Evolutionary conservation across 2,329 filamentous ascomycete genomes (phyloP).

Genomic region (Penicillium sp.): DNA sequence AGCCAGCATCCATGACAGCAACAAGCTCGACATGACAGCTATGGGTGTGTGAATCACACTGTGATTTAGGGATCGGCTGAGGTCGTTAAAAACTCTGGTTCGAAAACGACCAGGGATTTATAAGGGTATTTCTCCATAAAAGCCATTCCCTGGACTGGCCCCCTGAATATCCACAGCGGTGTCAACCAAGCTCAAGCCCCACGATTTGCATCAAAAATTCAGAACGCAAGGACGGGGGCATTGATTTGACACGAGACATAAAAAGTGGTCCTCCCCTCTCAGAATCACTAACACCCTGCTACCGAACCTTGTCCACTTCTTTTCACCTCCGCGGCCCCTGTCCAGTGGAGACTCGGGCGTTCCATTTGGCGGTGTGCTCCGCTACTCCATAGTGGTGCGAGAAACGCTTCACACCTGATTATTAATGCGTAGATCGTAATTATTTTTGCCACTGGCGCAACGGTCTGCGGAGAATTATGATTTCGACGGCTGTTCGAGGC

Average conservation of each 20-base stretch:
- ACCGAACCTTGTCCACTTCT: background rate
- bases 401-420: background rate
- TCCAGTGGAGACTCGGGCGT: background rate
- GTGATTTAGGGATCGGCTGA: background rate
- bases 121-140: background rate
- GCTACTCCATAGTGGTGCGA: background rate
- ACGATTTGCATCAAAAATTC: background rate
- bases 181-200: background rate
- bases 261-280: background rate
- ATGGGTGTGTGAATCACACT: background rate
- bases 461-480: background rate
- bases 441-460: background rate
- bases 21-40: conserved; percentile 10
- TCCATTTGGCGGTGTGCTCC: background rate
- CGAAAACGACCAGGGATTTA: background rate
- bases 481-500: background rate
- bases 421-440: background rate
- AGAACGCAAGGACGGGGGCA: background rate
- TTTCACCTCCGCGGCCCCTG: background rate
- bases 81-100: background rate
- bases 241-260: background rate
- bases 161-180: background rate
- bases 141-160: background rate
- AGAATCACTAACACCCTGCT: background rate
- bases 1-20: conserved; percentile 5